Percentiles rank a stretch among this genome's conserved stretches.
Conservation (phyloP, 345 rosid species). For the Nasturtium officinale region DNA sequence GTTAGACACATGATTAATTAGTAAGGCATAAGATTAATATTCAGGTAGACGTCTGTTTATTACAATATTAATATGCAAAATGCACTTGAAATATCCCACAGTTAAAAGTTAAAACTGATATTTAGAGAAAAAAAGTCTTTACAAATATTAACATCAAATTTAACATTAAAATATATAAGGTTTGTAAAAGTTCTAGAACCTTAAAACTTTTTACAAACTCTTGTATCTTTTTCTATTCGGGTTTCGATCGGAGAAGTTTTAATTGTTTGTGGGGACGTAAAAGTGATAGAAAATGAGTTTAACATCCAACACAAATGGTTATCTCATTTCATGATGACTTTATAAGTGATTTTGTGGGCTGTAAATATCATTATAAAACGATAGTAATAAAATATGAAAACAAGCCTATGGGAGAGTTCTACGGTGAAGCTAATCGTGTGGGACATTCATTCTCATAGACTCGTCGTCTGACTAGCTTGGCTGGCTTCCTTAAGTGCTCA, state of each 20-base stretch:
- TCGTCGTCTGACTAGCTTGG: constrained; percentile 31
- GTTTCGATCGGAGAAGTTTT: background rate
- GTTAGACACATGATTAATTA: background rate
- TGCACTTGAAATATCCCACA: background rate
- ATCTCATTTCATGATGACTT: background rate
- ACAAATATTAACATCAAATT: background rate
- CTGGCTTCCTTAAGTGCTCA: constrained; percentile 41
- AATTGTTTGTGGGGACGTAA: background rate
- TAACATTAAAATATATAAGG: too few species aligned
- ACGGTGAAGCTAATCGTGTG: constrained; percentile 29
- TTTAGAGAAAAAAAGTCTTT: background rate
- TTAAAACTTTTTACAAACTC: background rate
- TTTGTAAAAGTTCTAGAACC: too few species aligned
- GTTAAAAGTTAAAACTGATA: background rate
- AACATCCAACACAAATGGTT: background rate
- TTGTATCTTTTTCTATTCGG: background rate
- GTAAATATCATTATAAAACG: constrained; percentile 15
- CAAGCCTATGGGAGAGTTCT: constrained; percentile 23
- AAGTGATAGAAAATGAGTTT: background rate
- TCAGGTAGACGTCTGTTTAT: background rate
- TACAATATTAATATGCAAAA: background rate
- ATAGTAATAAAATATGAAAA: constrained; percentile 8
- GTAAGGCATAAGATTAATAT: background rate
- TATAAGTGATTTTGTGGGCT: constrained; percentile 16
- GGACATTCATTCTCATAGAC: constrained; percentile 20